Evolutionary conservation across 2,329 filamentous ascomycete species (phyloP), one percentile per base, ranked within the genome.

Genomic region (Paramyrothecium sp.): DNA sequence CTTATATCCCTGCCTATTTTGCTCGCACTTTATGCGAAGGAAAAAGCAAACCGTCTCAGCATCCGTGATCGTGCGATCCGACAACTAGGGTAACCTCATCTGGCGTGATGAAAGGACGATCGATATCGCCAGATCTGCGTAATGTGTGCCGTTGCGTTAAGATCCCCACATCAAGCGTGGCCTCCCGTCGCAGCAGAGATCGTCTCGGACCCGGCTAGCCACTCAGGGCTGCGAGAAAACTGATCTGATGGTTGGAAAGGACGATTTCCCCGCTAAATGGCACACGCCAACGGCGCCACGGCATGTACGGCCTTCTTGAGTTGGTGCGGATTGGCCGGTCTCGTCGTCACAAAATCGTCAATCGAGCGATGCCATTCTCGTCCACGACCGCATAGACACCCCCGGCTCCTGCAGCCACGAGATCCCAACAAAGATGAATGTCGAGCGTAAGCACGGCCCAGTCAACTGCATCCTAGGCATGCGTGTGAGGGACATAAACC

Each of bases 361-460:
- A 44, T 44, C 13, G 38, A 44, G n/a, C 38, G 13, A 44, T 57
- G 52, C 46, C 56, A 50, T 53, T 56, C 55, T 30, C 52, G 41
- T 51, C 48, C 51, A 54, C 51, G 34, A 53, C 49, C 54, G 48
- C 44, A 33, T 44, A 19, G 13, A 44, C 26, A 4, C 5, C 38
- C 38, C 38, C n/a, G 38, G 38, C 13, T 44, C 38, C 16, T 41
- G 38, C 44, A 19, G 34, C 53, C 38, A 48, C 23, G 21, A 26
- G 16, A 51, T 22, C 38, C 38, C 13, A 51, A 30, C 17, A 23
- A 51, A 48, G 19, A 26, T 51, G 48, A 30, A 51, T 51, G 38
- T 44, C 38, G 5, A 44, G 38, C 38, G 38, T 19, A 19, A 44
- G 38, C 13, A 17, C 13, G 38, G n/a, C 38, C n/a, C n/a, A 4